phyloP scores from a whole-genome alignment of 768 basidiomycete genomes.

The Suillus placidus region DNA sequence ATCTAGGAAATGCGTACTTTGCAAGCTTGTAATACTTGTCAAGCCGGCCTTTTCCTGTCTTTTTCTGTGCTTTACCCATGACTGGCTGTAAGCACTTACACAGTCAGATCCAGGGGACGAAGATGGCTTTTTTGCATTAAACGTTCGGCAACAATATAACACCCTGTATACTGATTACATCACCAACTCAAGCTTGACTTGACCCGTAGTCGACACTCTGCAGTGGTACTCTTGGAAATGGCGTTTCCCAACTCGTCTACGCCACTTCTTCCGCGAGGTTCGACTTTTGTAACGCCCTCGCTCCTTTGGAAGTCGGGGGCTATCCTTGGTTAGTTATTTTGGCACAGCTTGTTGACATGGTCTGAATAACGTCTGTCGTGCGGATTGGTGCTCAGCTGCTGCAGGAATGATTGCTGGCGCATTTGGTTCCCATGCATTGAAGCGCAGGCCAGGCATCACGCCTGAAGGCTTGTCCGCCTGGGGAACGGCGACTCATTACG shows the following conservation, averaged over 20 bases:
- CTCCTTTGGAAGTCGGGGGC: constrained; percentile 49
- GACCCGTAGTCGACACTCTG: not conserved
- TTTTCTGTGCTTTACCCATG: constrained; percentile 88
- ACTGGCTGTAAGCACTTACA: constrained; percentile 1
- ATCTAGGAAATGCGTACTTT: constrained; percentile 51
- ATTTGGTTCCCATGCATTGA: constrained; percentile 69
- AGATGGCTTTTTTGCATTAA: not conserved
- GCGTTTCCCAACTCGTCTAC: constrained; percentile 31
- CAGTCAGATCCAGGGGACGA: not conserved
- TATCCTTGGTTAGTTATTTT: constrained; percentile 38
- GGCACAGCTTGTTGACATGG: not conserved
- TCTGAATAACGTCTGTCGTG: not conserved
- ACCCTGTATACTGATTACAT: not conserved
- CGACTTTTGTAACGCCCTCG: constrained; percentile 18
- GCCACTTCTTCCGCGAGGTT: constrained; percentile 28
- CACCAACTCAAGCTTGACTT: not conserved
- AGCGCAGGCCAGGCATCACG: constrained; percentile 48
- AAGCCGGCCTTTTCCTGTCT: constrained; percentile 93
- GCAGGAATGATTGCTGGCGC: constrained; percentile 63
- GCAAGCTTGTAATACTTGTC: constrained; percentile 98
- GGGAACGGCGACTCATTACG: constrained; percentile 63
- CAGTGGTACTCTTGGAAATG: not conserved
- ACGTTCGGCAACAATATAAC: not conserved
- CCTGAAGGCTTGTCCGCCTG: constrained; percentile 59
- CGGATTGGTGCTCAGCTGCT: constrained; percentile 33